phyloP scores from a whole-genome alignment of 768 basidiomycete genomes.

The Suillus plorans region DNA sequence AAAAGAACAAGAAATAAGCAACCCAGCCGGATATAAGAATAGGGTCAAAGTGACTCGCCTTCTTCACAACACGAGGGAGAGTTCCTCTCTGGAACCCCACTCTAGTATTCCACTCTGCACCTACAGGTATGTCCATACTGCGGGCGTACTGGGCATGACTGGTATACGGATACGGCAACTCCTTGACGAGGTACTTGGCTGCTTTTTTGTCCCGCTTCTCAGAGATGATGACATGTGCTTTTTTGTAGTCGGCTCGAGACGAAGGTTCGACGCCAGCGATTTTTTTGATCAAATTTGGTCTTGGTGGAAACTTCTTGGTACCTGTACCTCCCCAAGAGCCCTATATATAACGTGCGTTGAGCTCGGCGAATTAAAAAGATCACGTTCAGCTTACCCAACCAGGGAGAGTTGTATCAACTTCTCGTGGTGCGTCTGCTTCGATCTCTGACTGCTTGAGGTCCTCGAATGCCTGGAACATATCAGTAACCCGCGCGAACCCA shows the following conservation, averaged over 20 bases:
- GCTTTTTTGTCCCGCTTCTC: slow-evolving; percentile 96
- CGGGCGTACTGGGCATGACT: slow-evolving; percentile 91
- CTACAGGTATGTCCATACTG: slow-evolving; percentile 76
- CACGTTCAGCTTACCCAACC: slow-evolving; percentile 73
- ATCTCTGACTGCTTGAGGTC: slow-evolving; percentile 81
- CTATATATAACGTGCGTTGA: slow-evolving; percentile 44
- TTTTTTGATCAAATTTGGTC: slow-evolving; percentile 75
- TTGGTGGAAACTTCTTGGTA: slow-evolving; percentile 55
- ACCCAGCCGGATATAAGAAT: slow-evolving; percentile 11
- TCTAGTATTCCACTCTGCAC: slow-evolving; percentile 92
- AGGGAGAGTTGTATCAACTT: slow-evolving; percentile 86
- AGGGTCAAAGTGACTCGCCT: slow-evolving; percentile 44
- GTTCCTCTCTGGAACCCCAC: slow-evolving; percentile 82
- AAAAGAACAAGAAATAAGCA: slow-evolving; percentile 11
- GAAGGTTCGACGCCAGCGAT: slow-evolving; percentile 78
- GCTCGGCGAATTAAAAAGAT: slow-evolving; percentile 1
- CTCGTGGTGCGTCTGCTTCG: slow-evolving; percentile 81
- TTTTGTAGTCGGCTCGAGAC: slow-evolving; percentile 79
- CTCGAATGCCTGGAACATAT: slow-evolving; percentile 68
- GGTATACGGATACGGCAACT: slow-evolving; percentile 94
- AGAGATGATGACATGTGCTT: slow-evolving; percentile 90
- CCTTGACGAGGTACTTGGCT: slow-evolving; percentile 83
- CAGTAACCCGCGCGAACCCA: not conserved
- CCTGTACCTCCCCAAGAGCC: slow-evolving; percentile 92
- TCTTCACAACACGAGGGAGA: slow-evolving; percentile 82